These are phyloP conservation scores for Hordeum marinum DNA, from an alignment of 176 grass and related monocot genomes.

Conservation along the genomic window DNA sequence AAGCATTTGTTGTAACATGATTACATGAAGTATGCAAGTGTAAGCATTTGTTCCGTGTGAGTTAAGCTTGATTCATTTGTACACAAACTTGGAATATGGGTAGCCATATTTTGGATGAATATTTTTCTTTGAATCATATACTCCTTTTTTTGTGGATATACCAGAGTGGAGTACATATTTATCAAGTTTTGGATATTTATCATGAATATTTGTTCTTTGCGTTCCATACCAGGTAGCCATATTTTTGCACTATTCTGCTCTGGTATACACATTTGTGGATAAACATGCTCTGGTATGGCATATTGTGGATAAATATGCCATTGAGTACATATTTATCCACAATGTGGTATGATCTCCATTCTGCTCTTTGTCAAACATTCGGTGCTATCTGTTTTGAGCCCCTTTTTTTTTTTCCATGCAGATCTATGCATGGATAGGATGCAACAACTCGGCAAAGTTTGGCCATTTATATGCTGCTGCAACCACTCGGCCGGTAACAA, in stretches of 20 bases:
- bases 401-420: slow-evolving; percentile 15
- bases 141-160: no score
- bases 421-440: slow-evolving; percentile 93
- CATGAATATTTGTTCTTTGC: no score
- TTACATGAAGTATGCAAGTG: neutral
- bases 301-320: no score
- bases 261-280: no score
- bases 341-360: neutral
- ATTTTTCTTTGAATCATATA: neutral
- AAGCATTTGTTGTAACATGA: neutral
- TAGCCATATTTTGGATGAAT: neutral
- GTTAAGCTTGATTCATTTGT: slow-evolving; percentile 1
- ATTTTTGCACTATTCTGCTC: no score
- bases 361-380: neutral
- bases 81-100: neutral
- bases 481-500: slow-evolving; percentile 60
- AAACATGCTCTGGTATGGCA: no score
- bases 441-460: slow-evolving; percentile 63
- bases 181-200: no score
- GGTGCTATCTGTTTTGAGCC: neutral
- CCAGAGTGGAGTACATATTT: no score
- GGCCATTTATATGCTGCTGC: slow-evolving; percentile 92
- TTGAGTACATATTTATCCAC: neutral
- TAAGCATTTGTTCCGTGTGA: neutral
- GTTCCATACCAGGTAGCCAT: no score